Evolutionary conservation across 2,329 filamentous ascomycete genomes (phyloP).

Genomic region (Fusarium falciforme): DNA sequence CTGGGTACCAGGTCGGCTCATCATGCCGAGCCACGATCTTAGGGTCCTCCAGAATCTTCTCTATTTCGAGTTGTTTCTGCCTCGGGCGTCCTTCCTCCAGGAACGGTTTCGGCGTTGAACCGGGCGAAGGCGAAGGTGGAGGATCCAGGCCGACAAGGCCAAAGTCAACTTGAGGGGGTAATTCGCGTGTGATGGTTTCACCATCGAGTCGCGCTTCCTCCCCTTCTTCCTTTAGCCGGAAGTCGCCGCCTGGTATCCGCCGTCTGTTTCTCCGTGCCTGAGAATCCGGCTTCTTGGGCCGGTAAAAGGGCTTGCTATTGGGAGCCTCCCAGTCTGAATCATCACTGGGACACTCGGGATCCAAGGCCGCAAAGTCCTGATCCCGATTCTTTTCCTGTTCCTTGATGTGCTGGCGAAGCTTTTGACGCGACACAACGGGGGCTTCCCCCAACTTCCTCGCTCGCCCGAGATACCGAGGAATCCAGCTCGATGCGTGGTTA

Average conservation of each 20-base stretch:
- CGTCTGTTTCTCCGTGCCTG: background rate
- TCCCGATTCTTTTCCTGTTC: background rate
- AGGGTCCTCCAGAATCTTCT: background rate
- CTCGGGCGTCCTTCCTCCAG: background rate
- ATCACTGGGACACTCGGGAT: conserved; percentile 21
- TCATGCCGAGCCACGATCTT: background rate
- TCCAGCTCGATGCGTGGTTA: background rate
- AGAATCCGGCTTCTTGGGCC: conserved; percentile 20
- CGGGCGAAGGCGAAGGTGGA: background rate
- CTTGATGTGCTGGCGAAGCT: conserved; percentile 2
- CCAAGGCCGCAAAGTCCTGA: background rate
- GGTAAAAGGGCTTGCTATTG: conserved; percentile 23
- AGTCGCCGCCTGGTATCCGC: background rate
- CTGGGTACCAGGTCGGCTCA: no score
- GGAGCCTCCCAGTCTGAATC: conserved; percentile 24
- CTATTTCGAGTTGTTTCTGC: background rate
- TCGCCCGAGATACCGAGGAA: conserved; percentile 32
- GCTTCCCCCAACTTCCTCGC: conserved; percentile 42
- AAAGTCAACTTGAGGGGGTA: conserved; percentile 26
- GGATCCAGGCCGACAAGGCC: background rate
- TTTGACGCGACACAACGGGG: conserved; percentile 15
- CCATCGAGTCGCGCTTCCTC: conserved; percentile 3
- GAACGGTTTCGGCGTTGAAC: background rate
- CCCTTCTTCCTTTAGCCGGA: background rate
- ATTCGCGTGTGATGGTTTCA: conserved; percentile 13